Conservation (phyloP, 1,284 basidiomycete genomes). For the Cronartium quercuum region DNA sequence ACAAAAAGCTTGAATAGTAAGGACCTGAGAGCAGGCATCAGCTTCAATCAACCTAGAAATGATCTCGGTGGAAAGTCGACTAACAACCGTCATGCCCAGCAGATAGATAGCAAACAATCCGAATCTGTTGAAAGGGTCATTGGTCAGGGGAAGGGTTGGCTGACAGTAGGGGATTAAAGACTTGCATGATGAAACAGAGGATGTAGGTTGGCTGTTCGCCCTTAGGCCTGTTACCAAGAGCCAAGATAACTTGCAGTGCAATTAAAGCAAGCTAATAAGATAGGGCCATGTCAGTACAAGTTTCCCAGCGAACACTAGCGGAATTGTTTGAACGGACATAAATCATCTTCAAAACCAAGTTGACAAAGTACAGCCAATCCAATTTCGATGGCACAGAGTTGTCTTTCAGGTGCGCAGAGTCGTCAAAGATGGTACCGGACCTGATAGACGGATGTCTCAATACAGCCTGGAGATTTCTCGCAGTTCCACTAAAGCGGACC, state of each 20-base stretch:
- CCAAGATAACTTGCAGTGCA: constrained; percentile 64
- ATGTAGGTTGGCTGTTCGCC: constrained; percentile 79
- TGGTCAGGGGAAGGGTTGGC: neutral
- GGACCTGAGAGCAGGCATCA: neutral
- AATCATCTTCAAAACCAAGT: constrained; percentile 73
- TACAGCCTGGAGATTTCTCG: neutral
- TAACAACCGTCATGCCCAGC: constrained; percentile 36
- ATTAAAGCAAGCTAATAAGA: constrained; percentile 18
- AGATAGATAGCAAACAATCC: constrained; percentile 34
- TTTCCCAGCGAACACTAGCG: neutral
- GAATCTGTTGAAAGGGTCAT: constrained; percentile 5
- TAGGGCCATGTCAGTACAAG: neutral
- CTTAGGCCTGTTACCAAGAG: constrained; percentile 85
- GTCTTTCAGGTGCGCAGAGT: constrained; percentile 25
- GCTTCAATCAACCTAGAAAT: neutral
- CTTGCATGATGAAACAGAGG: constrained; percentile 64
- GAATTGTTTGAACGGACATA: constrained; percentile 54
- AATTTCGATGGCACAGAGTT: constrained; percentile 10
- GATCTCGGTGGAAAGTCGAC: neutral
- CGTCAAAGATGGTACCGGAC: constrained; percentile 37
- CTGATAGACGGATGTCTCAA: neutral
- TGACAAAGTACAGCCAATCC: constrained; percentile 63
- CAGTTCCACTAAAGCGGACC: neutral
- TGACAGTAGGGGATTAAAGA: neutral
- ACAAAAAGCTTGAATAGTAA: constrained; percentile 35